These are phyloP conservation scores for Suhomyces bokatorum DNA, from an alignment of 1,139 yeast species.

Conservation along the genomic window DNA sequence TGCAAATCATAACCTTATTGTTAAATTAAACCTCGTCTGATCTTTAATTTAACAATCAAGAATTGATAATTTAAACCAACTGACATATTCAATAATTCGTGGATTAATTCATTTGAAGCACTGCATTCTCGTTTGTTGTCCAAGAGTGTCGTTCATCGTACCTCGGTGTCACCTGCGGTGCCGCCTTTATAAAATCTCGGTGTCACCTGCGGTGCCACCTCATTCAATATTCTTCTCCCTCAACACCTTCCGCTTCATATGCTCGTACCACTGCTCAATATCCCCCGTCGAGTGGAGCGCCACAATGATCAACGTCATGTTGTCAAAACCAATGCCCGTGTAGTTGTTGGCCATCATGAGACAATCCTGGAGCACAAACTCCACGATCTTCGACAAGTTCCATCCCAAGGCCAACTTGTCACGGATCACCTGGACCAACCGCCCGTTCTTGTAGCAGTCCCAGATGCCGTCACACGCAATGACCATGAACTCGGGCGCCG, in stretches of 20 bases:
- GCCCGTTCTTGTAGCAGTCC: slow-evolving; percentile 70
- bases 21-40: too few relatives aligned
- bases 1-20: too few relatives aligned
- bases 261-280: slow-evolving; percentile 58
- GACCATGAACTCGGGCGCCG: slow-evolving; percentile 60
- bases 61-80: too few relatives aligned
- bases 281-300: slow-evolving; percentile 52
- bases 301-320: slow-evolving; percentile 70
- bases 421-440: slow-evolving; percentile 54
- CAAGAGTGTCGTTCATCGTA: too few relatives aligned
- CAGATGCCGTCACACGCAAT: slow-evolving; percentile 80
- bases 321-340: slow-evolving; percentile 80
- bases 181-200: too few relatives aligned
- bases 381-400: slow-evolving; percentile 58
- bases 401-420: slow-evolving; percentile 59
- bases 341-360: slow-evolving; percentile 70
- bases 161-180: too few relatives aligned
- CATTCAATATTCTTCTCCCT: slow-evolving; percentile 11
- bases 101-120: too few relatives aligned
- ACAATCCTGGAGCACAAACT: slow-evolving; percentile 62
- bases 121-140: too few relatives aligned
- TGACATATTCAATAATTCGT: too few relatives aligned
- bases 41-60: too few relatives aligned
- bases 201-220: too few relatives aligned
- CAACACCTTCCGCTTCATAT: slow-evolving; percentile 44